phyloP scores from a whole-genome alignment of 2,329 filamentous ascomycete genomes.

The Diaporthe ampelina region DNA sequence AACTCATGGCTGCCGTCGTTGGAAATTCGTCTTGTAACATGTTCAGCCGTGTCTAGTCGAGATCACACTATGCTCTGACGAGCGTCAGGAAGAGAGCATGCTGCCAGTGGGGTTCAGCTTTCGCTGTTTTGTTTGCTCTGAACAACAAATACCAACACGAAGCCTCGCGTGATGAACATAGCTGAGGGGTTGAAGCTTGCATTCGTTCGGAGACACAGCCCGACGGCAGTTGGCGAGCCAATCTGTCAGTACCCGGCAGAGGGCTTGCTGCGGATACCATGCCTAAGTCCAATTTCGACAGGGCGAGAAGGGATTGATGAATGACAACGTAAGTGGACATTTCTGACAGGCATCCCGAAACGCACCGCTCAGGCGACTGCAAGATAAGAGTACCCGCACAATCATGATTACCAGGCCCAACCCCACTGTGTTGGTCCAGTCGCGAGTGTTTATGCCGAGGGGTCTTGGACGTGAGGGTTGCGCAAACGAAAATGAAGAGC shows the following conservation, averaged over 20 bases:
- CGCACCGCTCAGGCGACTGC: not conserved
- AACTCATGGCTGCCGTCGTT: not conserved
- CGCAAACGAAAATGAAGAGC: slow-evolving; percentile 38
- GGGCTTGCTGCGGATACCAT: slow-evolving; percentile 2
- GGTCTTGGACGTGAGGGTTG: slow-evolving; percentile 7
- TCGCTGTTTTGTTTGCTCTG: not conserved
- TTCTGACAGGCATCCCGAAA: not conserved
- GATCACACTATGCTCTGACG: not conserved
- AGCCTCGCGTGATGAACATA: not conserved
- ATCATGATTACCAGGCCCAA: not conserved
- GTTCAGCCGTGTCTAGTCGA: not conserved
- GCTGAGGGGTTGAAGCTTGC: not conserved
- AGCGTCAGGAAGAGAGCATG: not conserved
- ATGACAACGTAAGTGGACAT: no score
- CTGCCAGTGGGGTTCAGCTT: not conserved
- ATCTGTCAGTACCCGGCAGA: slow-evolving; percentile 7
- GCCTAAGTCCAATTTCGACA: slow-evolving; percentile 15
- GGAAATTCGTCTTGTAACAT: not conserved
- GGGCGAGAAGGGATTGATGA: not conserved
- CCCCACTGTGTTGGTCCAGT: not conserved
- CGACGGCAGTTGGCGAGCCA: slow-evolving; percentile 38
- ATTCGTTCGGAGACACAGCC: not conserved
- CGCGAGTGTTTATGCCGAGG: not conserved
- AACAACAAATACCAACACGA: not conserved
- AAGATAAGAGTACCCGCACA: not conserved